These are phyloP conservation scores for Phellopilus nigrolimitatus DNA, from an alignment of 1,284 basidiomycete species.

Conservation along the genomic window DNA sequence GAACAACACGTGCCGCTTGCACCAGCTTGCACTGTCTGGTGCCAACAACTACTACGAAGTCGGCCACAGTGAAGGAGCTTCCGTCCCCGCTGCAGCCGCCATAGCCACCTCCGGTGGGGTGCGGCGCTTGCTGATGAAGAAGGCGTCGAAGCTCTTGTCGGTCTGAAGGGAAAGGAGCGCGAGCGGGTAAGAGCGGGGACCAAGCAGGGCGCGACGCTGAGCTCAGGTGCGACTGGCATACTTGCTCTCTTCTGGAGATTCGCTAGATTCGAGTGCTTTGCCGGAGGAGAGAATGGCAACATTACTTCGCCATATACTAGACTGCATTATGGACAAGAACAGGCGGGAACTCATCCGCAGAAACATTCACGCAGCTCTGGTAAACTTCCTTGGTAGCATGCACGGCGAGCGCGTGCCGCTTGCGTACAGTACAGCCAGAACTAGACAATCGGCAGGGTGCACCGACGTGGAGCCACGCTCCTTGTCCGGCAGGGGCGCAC, in stretches of 20 bases:
- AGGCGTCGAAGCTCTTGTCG: constrained; percentile 71
- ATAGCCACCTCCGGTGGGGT: constrained; percentile 57
- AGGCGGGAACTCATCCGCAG: too few relatives aligned
- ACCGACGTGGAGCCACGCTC: too few relatives aligned
- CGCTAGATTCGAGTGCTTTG: constrained; percentile 58
- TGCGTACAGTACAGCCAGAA: too few relatives aligned
- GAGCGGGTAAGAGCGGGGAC: constrained; percentile 34
- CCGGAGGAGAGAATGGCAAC: constrained; percentile 77
- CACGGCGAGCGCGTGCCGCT: too few relatives aligned
- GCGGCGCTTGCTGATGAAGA: constrained; percentile 58
- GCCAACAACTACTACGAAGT: too few relatives aligned
- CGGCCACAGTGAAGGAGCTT: constrained; percentile 83
- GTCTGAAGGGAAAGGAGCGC: constrained; percentile 37
- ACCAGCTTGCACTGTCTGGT: constrained; percentile 26
- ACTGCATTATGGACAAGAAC: too few relatives aligned
- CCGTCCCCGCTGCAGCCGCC: constrained; percentile 64
- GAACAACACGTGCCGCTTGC: constrained; percentile 26
- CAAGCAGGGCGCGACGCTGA: constrained; percentile 34
- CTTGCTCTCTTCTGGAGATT: constrained; percentile 58
- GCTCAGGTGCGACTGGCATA: constrained; percentile 44
- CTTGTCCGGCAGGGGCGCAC: too few relatives aligned
- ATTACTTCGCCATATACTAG: constrained; percentile 72
- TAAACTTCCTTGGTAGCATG: too few relatives aligned
- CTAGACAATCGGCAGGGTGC: too few relatives aligned
- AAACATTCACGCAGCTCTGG: too few relatives aligned